phyloP scores from a whole-genome alignment of 192 early-diverging fungal species.

The Spinellus fusiger region DNA sequence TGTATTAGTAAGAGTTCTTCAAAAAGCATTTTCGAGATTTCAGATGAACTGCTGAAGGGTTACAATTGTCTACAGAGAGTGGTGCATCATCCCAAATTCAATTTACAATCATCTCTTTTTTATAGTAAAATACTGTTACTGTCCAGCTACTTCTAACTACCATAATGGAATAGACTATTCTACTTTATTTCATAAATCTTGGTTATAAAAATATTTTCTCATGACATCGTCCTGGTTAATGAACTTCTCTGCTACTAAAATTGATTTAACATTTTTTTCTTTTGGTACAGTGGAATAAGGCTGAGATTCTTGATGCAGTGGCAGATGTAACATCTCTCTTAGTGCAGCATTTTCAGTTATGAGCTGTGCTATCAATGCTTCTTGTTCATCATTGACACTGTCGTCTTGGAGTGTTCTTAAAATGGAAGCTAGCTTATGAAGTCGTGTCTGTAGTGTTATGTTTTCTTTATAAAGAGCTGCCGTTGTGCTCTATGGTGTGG shows the following conservation, averaged over 20 bases:
- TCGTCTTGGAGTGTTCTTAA: not conserved
- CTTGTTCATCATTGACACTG: not conserved
- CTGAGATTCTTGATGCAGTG: not conserved
- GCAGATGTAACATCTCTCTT: not conserved
- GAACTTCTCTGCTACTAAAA: not conserved
- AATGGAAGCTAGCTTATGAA: conserved; percentile 3
- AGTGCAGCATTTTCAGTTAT: conserved; percentile 2
- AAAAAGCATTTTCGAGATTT: too few species aligned
- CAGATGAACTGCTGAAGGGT: too few species aligned
- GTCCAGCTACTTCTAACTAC: too few species aligned
- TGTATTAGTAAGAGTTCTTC: too few species aligned
- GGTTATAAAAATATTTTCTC: too few species aligned
- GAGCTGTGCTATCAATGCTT: not conserved
- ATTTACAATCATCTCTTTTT: too few species aligned
- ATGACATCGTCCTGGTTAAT: too few species aligned
- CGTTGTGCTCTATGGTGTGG: conserved; percentile 10
- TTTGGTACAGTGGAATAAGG: not conserved
- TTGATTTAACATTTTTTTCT: not conserved
- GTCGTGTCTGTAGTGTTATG: conserved; percentile 15
- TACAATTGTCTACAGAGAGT: too few species aligned
- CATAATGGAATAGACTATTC: too few species aligned
- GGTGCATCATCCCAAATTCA: too few species aligned
- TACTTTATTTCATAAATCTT: too few species aligned
- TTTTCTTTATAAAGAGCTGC: conserved; percentile 23
- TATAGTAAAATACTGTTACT: too few species aligned